Conservation (phyloP, 345 rosid species). For the Populus davidiana region DNA sequence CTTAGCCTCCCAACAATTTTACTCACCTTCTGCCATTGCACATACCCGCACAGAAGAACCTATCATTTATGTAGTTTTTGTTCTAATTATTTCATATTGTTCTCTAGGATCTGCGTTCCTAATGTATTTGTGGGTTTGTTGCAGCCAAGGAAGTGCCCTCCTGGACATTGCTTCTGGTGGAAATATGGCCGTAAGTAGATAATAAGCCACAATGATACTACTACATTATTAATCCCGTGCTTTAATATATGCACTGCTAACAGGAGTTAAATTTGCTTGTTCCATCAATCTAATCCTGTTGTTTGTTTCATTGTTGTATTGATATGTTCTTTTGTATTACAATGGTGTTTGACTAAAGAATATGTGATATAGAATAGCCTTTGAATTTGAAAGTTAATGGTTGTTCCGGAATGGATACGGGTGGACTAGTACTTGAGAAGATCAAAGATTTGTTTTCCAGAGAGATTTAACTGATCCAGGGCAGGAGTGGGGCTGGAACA, state of each 20-base stretch:
- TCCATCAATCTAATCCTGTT: neutral
- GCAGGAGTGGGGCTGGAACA: no score
- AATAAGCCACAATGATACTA: neutral
- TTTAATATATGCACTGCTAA: neutral
- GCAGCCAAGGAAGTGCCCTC: conserved; percentile 73
- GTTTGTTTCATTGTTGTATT: neutral
- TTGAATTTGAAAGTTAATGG: no score
- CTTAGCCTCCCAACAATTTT: no score
- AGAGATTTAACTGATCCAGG: no score
- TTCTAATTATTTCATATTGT: conserved; percentile 5
- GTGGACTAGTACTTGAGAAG: neutral
- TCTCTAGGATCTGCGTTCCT: conserved; percentile 13
- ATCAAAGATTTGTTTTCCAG: neutral
- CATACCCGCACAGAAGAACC: no score
- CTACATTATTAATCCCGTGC: neutral
- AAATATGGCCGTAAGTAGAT: conserved; percentile 61
- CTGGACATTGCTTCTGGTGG: conserved; percentile 80
- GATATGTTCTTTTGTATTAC: neutral
- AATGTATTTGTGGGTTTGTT: conserved; percentile 20
- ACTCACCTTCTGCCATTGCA: no score
- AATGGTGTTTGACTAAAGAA: conserved; percentile 2
- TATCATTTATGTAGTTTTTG: neutral
- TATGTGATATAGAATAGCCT: neutral
- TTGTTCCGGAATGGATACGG: no score
- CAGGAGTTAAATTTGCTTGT: neutral